phyloP scores from a whole-genome alignment of 75 land plant genomes.

The Chamaecyparis obtusa region DNA sequence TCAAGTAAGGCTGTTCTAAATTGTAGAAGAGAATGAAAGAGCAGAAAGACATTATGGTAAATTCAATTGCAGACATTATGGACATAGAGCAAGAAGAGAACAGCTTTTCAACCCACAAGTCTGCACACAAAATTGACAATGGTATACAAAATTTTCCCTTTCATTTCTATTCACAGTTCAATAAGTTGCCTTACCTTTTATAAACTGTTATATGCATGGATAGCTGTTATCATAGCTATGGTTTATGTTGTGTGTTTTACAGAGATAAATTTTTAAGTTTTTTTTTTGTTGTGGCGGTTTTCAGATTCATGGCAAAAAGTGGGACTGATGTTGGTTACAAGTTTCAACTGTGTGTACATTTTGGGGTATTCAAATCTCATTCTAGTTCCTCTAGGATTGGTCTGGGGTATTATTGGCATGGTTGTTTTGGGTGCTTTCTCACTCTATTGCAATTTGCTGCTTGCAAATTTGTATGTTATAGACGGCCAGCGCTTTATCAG shows the following conservation, averaged over 20 bases:
- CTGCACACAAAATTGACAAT: constrained; percentile 2
- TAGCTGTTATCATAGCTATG: background rate
- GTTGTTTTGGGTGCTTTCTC: constrained; percentile 32
- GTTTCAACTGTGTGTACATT: constrained; percentile 55
- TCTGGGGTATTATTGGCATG: constrained; percentile 35
- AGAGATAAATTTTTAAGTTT: background rate
- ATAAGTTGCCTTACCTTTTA: background rate
- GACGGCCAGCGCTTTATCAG: constrained; percentile 57
- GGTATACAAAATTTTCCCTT: background rate
- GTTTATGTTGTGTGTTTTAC: background rate
- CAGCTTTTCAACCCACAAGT: background rate
- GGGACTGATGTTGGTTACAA: constrained; percentile 42
- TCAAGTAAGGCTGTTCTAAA: background rate
- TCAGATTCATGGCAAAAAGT: constrained; percentile 65
- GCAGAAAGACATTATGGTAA: background rate
- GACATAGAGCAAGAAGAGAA: background rate
- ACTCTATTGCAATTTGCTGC: constrained; percentile 46
- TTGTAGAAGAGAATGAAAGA: background rate
- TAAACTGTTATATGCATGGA: background rate
- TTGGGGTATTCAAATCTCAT: constrained; percentile 56
- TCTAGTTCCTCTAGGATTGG: constrained; percentile 55
- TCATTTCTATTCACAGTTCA: background rate
- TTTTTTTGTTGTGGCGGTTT: background rate
- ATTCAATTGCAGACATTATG: background rate
- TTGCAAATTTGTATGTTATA: constrained; percentile 44